Evolutionary conservation across 257 asterid species (phyloP), one percentile per base, ranked within the genome.

Genomic region (Perilla frutescens): DNA sequence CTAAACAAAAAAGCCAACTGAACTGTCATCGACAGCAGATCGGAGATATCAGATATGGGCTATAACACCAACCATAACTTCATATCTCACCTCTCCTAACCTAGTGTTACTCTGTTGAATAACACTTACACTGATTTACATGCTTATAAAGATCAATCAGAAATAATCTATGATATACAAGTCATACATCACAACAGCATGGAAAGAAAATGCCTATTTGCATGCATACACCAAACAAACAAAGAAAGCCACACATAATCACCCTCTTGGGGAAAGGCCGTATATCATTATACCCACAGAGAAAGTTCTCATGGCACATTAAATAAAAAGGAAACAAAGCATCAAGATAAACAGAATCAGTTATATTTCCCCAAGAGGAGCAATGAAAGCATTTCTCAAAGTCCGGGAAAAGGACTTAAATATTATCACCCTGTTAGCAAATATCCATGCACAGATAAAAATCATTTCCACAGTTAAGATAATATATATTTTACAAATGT

Each of bases 131-230:
- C 43, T 59, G 47, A 55, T 59, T 31, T 8, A 68, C 62, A 61
- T 49, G 5, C 15, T 49, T 37, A 40, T 50, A 58, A 26, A 44
- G 26, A 50, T 32, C 34, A 51, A 68, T 26, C 61, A 47, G 41
- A 20, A 34, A 41, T n/a, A 70, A 68, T 12, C 3, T 39, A 50
- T 36, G 10, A 36, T 43, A 59, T 60, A 62, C 32, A 60, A 57
- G 48, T n/a, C 49, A 63, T 59, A 48, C 50, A 36, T 62, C 66
- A 62, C 61, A 47, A 29, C 57, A 15, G 26, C 54, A 55, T 12
- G 31, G 45, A 65, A 57, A 40, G 56, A 34, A 62, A 45, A 63
- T 32, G 66, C 65, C 57, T 59, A 36, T 64, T 74, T 41, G 45
- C 57, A 64, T 44, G 15, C 57, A 71, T 60, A 48, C 58, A 29